These are phyloP conservation scores for Apiospora saccharicola DNA, from an alignment of 2,329 filamentous ascomycete species.

Conservation along the genomic window DNA sequence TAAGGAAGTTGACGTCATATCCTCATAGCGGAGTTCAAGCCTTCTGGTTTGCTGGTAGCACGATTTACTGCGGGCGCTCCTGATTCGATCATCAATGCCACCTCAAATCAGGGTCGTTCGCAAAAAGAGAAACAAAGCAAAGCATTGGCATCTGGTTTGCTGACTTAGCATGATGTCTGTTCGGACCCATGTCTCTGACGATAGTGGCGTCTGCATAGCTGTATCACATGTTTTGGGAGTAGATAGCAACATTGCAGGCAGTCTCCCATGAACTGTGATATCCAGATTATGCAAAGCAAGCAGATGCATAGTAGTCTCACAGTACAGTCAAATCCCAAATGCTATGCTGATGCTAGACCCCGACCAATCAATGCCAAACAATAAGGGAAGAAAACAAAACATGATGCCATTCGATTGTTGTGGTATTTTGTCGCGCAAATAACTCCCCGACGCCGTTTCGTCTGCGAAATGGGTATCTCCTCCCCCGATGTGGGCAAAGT, in stretches of 20 bases:
- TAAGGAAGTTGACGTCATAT: background rate
- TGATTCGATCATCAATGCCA: background rate
- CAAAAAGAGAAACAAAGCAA: background rate
- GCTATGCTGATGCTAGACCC: background rate
- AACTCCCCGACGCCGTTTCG: background rate
- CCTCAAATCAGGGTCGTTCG: background rate
- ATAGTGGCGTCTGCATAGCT: background rate
- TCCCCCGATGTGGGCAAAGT: background rate
- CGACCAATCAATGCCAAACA: background rate
- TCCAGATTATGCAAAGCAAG: no score
- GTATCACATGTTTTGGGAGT: background rate
- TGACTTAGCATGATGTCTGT: background rate
- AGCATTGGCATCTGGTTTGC: no score
- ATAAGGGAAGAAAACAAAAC: background rate
- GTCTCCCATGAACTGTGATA: background rate
- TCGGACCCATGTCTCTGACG: background rate
- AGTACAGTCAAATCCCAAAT: background rate
- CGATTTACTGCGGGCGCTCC: background rate
- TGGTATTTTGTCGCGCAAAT: background rate
- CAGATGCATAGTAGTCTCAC: background rate
- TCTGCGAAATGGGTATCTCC: constrained; percentile 4
- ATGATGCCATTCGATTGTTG: background rate
- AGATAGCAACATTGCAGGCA: background rate
- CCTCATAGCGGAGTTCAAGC: background rate
- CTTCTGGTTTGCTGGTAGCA: background rate